Percentiles rank a stretch among this genome's conserved stretches.
Conservation (phyloP, 1,284 basidiomycete genomes). For the Boletus subluridellus region DNA sequence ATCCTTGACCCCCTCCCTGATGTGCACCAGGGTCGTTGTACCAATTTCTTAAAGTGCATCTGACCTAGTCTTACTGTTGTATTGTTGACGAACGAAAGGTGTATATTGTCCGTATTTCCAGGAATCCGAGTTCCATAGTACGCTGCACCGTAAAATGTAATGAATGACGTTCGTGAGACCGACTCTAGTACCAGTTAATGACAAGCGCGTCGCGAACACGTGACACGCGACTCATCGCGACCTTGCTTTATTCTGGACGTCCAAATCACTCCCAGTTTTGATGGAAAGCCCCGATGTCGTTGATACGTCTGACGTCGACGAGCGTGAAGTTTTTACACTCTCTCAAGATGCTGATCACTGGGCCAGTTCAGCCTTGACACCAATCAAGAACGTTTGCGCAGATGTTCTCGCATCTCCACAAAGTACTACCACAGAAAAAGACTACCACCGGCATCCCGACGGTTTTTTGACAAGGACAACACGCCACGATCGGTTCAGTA, state of each 20-base stretch:
- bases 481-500: slow-evolving; percentile 2
- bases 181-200: background rate
- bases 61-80: slow-evolving; percentile 15
- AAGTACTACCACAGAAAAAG: background rate
- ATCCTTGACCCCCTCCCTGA: background rate
- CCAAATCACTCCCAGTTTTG: background rate
- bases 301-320: slow-evolving; percentile 62
- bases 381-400: background rate
- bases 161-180: background rate
- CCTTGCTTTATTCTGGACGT: too few relatives aligned
- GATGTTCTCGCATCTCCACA: slow-evolving; percentile 1
- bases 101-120: slow-evolving; percentile 12
- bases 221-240: slow-evolving; percentile 14
- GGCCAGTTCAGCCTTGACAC: background rate
- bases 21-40: slow-evolving; percentile 9
- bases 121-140: background rate
- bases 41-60: slow-evolving; percentile 1
- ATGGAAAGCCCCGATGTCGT: slow-evolving; percentile 45
- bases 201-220: slow-evolving; percentile 20
- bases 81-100: slow-evolving; percentile 16
- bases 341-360: slow-evolving; percentile 2
- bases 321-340: slow-evolving; percentile 41
- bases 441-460: background rate
- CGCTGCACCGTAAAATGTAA: background rate
- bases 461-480: background rate